These are phyloP conservation scores for Fusarium heterosporum DNA, from an alignment of 2,329 filamentous ascomycete genomes.

Conservation along the genomic window DNA sequence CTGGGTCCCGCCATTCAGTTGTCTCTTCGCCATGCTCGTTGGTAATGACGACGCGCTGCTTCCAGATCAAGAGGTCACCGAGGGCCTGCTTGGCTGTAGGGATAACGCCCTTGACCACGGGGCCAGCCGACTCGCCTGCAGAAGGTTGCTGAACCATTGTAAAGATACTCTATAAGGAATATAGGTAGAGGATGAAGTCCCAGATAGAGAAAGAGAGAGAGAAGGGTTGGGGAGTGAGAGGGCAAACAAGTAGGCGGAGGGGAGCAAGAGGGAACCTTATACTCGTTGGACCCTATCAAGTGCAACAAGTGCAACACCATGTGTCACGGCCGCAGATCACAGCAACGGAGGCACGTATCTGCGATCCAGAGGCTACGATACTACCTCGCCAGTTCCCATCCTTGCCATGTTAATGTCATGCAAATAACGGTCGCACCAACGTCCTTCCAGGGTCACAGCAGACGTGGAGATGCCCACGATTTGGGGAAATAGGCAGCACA, in stretches of 20 bases:
- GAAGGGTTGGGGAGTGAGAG: neutral
- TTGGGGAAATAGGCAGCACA: constrained; percentile 33
- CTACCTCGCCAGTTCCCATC: neutral
- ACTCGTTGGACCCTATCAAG: neutral
- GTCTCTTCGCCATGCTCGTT: constrained; percentile 73
- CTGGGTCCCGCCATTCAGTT: constrained; percentile 76
- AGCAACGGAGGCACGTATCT: constrained; percentile 10
- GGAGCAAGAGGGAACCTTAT: constrained; percentile 19
- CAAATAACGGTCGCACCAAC: constrained; percentile 17
- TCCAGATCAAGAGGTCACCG: constrained; percentile 77
- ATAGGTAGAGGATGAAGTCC: neutral
- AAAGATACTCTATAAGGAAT: neutral
- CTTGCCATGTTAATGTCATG: neutral
- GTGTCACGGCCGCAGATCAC: constrained; percentile 5
- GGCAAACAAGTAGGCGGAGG: neutral
- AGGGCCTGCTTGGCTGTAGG: constrained; percentile 74
- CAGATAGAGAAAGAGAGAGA: neutral
- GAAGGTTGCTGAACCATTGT: constrained; percentile 23
- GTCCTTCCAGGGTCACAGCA: constrained; percentile 14
- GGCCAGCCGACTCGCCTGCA: constrained; percentile 68
- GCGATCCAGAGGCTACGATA: constrained; percentile 1
- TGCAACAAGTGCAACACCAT: neutral
- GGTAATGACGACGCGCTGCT: constrained; percentile 75
- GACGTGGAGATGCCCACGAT: constrained; percentile 35
- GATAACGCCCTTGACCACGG: constrained; percentile 72